Evolutionary conservation across 179 eudicot species (phyloP).

Genomic region (Actinidia polygama): DNA sequence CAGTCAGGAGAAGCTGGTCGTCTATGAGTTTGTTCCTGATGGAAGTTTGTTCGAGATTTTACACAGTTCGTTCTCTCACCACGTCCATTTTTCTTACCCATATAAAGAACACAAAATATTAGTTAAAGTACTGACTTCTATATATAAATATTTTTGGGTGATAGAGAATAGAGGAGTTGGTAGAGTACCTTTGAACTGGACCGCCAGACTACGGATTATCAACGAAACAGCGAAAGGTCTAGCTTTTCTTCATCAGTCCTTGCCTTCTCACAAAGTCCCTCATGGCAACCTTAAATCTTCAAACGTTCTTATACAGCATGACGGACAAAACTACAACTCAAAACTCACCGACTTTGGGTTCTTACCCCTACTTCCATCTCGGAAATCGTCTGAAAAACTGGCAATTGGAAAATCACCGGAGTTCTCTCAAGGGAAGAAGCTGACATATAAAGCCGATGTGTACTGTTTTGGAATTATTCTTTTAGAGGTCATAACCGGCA

Average conservation of each 20-base stretch:
- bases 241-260: constrained; percentile 36
- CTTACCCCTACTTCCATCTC: constrained; percentile 34
- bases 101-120: background rate
- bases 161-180: constrained; percentile 44
- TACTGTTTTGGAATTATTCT: constrained; percentile 58
- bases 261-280: constrained; percentile 36
- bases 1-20: constrained; percentile 46
- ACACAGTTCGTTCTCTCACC: constrained; percentile 39
- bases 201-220: constrained; percentile 43
- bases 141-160: constrained; percentile 13
- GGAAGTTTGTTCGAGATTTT: constrained; percentile 46
- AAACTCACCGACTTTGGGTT: constrained; percentile 53
- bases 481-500: constrained; percentile 52
- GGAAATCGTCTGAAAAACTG: constrained; percentile 28
- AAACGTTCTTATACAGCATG: constrained; percentile 39
- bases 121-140: background rate
- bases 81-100: background rate
- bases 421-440: constrained; percentile 28
- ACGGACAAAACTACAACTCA: constrained; percentile 14
- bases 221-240: constrained; percentile 44
- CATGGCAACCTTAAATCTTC: constrained; percentile 59
- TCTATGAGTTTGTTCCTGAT: constrained; percentile 43
- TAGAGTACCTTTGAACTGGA: constrained; percentile 46
- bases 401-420: constrained; percentile 42
- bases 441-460: constrained; percentile 48